A percentile compares a stretch with the other conserved stretches of the same genome.
Evolutionary conservation across 78 protist genomes (phyloP).

Genomic region (Guillardia theta): DNA sequence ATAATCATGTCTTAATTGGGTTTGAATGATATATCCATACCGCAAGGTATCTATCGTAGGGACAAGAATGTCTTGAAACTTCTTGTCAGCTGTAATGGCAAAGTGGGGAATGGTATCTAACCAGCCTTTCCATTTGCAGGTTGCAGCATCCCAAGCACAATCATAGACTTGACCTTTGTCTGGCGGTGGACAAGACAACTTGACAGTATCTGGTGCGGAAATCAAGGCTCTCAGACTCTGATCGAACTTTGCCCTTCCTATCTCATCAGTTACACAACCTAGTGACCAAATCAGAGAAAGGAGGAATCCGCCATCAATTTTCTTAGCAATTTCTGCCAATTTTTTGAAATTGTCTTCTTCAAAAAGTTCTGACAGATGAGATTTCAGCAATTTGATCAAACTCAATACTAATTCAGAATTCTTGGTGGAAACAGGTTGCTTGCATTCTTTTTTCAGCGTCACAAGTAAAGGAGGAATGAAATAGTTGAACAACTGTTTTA

Average conservation of each 20-base stretch:
- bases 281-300: slow-evolving; percentile 66
- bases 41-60: slow-evolving; percentile 77
- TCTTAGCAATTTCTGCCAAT: not conserved
- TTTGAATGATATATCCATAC: slow-evolving; percentile 48
- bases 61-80: slow-evolving; percentile 58
- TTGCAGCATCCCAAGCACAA: not conserved
- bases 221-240: slow-evolving; percentile 3
- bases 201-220: not conserved
- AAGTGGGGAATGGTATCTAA: slow-evolving; percentile 47
- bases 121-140: slow-evolving; percentile 65
- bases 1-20: not conserved
- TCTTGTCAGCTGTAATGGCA: not conserved
- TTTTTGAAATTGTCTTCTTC: not conserved
- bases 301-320: slow-evolving; percentile 52
- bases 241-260: slow-evolving; percentile 48
- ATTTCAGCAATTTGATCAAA: slow-evolving; percentile 40
- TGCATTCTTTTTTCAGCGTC: not conserved
- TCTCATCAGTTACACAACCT: slow-evolving; percentile 49
- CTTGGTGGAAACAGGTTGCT: slow-evolving; percentile 2
- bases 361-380: not conserved
- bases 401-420: slow-evolving; percentile 48
- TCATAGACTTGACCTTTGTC: slow-evolving; percentile 56
- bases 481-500: slow-evolving; percentile 70
- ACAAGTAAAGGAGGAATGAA: not conserved
- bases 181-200: slow-evolving; percentile 41